phyloP scores from a whole-genome alignment of 371 early-diverging fungal genomes.

The Amoeboradix gromovi region DNA sequence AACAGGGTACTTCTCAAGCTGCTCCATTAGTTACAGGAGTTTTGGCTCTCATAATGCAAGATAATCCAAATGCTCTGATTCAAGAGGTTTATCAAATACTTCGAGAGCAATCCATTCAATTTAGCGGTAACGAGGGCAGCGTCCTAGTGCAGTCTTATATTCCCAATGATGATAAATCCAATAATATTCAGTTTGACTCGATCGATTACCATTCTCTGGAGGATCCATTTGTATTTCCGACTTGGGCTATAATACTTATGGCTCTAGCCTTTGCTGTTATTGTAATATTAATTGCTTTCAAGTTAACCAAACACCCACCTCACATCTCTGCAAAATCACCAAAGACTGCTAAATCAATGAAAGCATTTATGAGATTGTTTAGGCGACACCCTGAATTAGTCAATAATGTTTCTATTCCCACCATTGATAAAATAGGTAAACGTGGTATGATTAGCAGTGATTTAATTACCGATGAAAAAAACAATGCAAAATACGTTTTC shows the following conservation, averaged over 20 bases:
- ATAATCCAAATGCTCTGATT: neutral
- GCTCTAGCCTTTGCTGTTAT: neutral
- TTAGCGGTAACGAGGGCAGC: neutral
- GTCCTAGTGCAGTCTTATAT: neutral
- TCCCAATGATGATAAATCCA: neutral
- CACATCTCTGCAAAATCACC: too few species aligned
- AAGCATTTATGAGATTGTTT: too few species aligned
- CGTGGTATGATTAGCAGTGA: too few species aligned
- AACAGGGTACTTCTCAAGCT: conserved; percentile 1
- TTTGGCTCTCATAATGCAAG: neutral
- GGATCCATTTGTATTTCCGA: neutral
- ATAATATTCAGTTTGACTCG: neutral
- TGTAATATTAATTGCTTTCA: neutral
- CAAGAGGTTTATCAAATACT: neutral
- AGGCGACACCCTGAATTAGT: too few species aligned
- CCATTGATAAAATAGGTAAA: too few species aligned
- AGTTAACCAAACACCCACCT: too few species aligned
- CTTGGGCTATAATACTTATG: neutral
- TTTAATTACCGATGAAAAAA: too few species aligned
- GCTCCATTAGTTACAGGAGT: conserved; percentile 1
- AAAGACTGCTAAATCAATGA: too few species aligned
- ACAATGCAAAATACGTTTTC: too few species aligned
- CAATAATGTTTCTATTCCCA: too few species aligned
- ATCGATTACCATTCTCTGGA: neutral
- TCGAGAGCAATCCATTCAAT: neutral